Percentiles rank a stretch among this genome's conserved stretches.
Evolutionary conservation across 2,329 filamentous ascomycete species (phyloP).

Genomic region (Pyrenochaeta sp.): DNA sequence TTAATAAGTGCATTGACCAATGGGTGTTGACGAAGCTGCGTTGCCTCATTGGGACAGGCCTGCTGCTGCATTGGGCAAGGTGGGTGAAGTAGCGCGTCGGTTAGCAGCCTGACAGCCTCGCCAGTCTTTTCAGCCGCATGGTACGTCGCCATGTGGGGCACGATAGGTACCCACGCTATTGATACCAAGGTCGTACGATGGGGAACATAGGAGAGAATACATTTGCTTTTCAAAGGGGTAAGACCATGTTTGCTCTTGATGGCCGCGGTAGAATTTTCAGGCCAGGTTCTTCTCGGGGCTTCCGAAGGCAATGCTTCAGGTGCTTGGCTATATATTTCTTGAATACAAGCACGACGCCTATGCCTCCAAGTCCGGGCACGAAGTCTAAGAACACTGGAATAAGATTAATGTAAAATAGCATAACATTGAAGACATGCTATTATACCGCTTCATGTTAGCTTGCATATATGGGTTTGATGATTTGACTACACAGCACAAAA

Average conservation of each 20-base stretch:
- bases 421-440: too few relatives aligned
- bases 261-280: too few relatives aligned
- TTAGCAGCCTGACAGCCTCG: neutral
- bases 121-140: neutral
- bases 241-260: neutral
- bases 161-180: neutral
- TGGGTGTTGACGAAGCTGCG: neutral
- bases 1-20: slow-evolving; percentile 3
- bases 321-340: too few relatives aligned
- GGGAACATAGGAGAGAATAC: neutral
- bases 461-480: too few relatives aligned
- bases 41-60: neutral
- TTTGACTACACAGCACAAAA: too few relatives aligned
- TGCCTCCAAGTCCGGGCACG: too few relatives aligned
- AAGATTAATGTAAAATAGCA: too few relatives aligned
- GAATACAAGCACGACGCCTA: too few relatives aligned
- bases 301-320: too few relatives aligned
- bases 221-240: neutral
- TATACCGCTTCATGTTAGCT: too few relatives aligned
- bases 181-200: neutral
- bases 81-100: neutral
- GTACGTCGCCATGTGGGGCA: neutral
- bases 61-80: neutral
- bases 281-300: too few relatives aligned
- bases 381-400: too few relatives aligned